Evolutionary conservation across 352 stramenopile species (phyloP).

Genomic region (Aphanomyces stellatus): DNA sequence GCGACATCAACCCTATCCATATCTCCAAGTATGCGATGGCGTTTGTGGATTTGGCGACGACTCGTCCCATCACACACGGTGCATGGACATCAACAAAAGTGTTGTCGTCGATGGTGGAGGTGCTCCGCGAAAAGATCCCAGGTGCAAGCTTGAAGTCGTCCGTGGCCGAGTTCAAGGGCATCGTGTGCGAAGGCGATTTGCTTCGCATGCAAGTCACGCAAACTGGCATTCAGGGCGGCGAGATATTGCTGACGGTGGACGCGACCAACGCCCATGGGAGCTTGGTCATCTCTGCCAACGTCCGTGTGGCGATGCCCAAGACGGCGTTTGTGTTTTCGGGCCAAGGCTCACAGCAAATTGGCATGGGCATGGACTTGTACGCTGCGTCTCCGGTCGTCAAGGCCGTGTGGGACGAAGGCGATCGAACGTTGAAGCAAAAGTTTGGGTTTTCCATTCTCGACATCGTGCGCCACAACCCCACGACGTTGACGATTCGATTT

Average conservation of each 20-base stretch:
- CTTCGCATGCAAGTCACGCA: slow-evolving; percentile 68
- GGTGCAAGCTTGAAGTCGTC: slow-evolving; percentile 63
- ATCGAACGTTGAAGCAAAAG: slow-evolving; percentile 49
- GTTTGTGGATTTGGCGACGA: slow-evolving; percentile 59
- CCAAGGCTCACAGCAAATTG: slow-evolving; percentile 70
- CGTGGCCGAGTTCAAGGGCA: slow-evolving; percentile 43
- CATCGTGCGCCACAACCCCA: slow-evolving; percentile 82
- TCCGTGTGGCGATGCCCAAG: slow-evolving; percentile 49
- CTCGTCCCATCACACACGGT: slow-evolving; percentile 78
- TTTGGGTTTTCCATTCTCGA: slow-evolving; percentile 86
- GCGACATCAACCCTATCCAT: slow-evolving; percentile 82
- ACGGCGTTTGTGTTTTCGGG: slow-evolving; percentile 83
- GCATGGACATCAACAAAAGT: slow-evolving; percentile 79
- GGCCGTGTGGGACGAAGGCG: slow-evolving; percentile 70
- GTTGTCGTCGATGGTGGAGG: slow-evolving; percentile 38
- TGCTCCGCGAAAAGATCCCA: slow-evolving; percentile 25
- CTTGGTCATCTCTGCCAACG: slow-evolving; percentile 52
- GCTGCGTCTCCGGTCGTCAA: slow-evolving; percentile 50
- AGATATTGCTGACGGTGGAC: slow-evolving; percentile 60
- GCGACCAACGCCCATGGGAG: slow-evolving; percentile 57
- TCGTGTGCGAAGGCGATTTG: neutral
- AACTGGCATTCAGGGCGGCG: slow-evolving; percentile 44
- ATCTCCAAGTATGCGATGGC: slow-evolving; percentile 57
- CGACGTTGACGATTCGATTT: slow-evolving; percentile 79
- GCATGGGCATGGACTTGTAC: slow-evolving; percentile 86